Percentiles rank a stretch among this genome's conserved stretches.
Conservation (phyloP, 83 land plant species). For the Diphasiastrum complanatum region DNA sequence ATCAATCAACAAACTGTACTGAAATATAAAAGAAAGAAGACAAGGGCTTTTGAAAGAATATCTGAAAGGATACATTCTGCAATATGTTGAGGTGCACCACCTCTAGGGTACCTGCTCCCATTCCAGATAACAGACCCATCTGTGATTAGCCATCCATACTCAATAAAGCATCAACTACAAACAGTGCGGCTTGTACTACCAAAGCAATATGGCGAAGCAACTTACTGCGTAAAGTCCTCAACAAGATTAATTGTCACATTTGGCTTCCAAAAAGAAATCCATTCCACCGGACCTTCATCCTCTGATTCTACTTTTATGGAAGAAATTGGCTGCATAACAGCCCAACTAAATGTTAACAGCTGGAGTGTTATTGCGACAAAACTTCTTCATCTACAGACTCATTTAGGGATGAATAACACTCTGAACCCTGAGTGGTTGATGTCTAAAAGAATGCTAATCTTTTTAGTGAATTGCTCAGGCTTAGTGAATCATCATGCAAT, state of each 20-base stretch:
- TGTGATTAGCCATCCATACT: conserved; percentile 3
- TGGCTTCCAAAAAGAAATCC: conserved; percentile 89
- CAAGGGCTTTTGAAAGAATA: conserved; percentile 5
- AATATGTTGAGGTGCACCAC: conserved; percentile 57
- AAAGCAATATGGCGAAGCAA: background rate
- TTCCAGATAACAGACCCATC: background rate
- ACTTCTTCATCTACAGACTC: too few species aligned
- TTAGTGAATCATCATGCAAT: too few species aligned
- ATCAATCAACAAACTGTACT: background rate
- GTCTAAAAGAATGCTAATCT: too few species aligned
- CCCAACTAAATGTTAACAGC: conserved; percentile 13
- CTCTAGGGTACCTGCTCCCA: conserved; percentile 54
- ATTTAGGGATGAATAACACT: too few species aligned
- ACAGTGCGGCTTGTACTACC: background rate
- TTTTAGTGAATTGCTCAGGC: too few species aligned
- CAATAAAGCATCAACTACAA: background rate
- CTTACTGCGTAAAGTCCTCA: conserved; percentile 85
- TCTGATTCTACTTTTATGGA: conserved; percentile 33
- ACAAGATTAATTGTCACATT: conserved; percentile 90
- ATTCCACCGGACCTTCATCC: conserved; percentile 54
- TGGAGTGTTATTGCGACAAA: background rate
- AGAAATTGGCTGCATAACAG: conserved; percentile 21
- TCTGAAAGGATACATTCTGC: conserved; percentile 64
- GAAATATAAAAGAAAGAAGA: conserved; percentile 9
- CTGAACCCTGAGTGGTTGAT: too few species aligned